Conservation (phyloP, 495 filamentous ascomycete genomes). For the Aspergillus sclerotioniger region DNA sequence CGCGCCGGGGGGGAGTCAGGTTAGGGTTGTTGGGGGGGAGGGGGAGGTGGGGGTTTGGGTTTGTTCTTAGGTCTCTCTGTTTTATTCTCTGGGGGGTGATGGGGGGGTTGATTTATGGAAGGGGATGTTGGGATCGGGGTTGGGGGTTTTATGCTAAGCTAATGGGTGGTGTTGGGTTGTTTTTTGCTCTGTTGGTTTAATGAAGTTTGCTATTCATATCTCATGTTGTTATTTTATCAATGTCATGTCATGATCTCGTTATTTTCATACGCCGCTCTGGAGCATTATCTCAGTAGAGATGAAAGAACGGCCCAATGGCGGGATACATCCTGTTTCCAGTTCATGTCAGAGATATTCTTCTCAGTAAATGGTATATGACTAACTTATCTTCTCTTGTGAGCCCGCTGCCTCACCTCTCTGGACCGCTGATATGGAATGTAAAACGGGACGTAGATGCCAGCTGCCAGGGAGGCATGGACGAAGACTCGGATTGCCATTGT, state of each 20-base stretch:
- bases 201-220: too few species aligned
- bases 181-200: too few species aligned
- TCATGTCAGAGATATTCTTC: neutral
- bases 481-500: neutral
- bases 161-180: too few species aligned
- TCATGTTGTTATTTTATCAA: too few species aligned
- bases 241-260: too few species aligned
- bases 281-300: slow-evolving; percentile 15
- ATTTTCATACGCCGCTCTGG: neutral
- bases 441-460: slow-evolving; percentile 8
- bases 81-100: neutral
- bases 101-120: slow-evolving; percentile 13
- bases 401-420: neutral
- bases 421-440: slow-evolving; percentile 3
- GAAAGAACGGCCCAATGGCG: slow-evolving; percentile 8
- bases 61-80: slow-evolving; percentile 22
- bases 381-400: too few species aligned
- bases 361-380: too few species aligned
- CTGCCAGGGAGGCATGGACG: slow-evolving; percentile 1
- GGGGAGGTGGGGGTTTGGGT: slow-evolving; percentile 37
- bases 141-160: too few species aligned
- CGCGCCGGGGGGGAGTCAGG: slow-evolving; percentile 50
- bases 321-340: neutral
- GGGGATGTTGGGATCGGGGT: slow-evolving; percentile 33
- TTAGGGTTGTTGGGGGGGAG: slow-evolving; percentile 33